These are phyloP conservation scores for Didymella arachidicola DNA, from an alignment of 2,329 filamentous ascomycete species.

Conservation along the genomic window DNA sequence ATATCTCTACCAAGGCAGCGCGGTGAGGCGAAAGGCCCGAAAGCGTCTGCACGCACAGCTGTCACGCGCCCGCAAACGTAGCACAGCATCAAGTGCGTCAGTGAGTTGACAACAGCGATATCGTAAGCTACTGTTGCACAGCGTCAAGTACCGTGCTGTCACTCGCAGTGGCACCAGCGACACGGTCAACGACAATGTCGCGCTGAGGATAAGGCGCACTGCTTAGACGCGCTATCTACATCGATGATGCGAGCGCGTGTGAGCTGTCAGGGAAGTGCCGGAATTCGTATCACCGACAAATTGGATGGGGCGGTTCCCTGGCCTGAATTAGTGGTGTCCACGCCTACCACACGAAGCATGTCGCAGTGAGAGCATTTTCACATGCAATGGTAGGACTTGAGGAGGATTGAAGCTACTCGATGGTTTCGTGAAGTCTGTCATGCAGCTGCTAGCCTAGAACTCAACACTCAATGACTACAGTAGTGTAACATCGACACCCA, in stretches of 20 bases:
- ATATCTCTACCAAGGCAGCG: background rate
- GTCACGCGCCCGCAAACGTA: slow-evolving; percentile 1
- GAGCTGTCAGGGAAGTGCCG: background rate
- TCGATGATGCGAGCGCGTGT: background rate
- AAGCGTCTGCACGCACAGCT: background rate
- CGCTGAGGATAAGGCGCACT: background rate
- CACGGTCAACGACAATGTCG: no score
- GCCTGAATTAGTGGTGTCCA: background rate
- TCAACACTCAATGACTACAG: background rate
- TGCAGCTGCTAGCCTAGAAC: background rate
- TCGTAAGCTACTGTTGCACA: background rate
- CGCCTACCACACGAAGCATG: background rate
- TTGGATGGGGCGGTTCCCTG: background rate
- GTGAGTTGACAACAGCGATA: background rate
- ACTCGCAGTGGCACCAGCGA: background rate
- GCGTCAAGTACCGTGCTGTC: background rate
- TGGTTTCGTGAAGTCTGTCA: background rate
- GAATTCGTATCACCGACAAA: background rate
- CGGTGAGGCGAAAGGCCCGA: slow-evolving; percentile 5
- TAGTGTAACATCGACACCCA: background rate
- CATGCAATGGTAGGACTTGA: background rate
- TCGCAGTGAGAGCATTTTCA: background rate
- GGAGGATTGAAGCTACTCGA: background rate
- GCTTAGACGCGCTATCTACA: background rate
- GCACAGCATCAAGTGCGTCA: background rate